phyloP scores from a whole-genome alignment of 73 alveolate genomes.

The Stentor roeselii region DNA sequence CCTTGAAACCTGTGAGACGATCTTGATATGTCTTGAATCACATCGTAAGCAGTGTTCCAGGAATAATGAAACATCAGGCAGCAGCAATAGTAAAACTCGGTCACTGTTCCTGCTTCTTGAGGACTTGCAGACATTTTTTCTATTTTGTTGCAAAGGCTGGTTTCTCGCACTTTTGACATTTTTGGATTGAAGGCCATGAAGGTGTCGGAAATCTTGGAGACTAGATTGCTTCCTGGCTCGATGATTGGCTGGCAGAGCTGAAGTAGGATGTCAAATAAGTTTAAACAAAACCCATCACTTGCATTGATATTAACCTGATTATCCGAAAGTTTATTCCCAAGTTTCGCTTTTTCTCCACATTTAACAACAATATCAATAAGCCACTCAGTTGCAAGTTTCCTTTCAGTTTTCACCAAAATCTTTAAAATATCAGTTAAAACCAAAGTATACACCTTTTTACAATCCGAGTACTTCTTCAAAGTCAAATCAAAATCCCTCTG shows the following conservation, averaged over 20 bases:
- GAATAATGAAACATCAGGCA: conserved; percentile 56
- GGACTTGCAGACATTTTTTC: background rate
- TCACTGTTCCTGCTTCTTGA: conserved; percentile 65
- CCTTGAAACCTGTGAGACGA: conserved; percentile 40
- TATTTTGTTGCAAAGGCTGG: background rate
- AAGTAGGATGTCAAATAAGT: conserved; percentile 11
- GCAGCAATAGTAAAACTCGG: conserved; percentile 63
- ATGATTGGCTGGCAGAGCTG: conserved; percentile 18
- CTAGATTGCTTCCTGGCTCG: background rate
- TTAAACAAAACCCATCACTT: background rate
- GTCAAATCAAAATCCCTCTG: background rate
- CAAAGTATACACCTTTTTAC: background rate
- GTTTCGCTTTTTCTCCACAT: background rate
- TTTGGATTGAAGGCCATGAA: background rate
- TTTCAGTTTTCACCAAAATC: background rate
- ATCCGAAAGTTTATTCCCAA: background rate
- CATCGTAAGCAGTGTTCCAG: conserved; percentile 40
- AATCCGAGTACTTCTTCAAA: background rate
- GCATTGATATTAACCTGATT: background rate
- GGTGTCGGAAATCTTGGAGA: background rate
- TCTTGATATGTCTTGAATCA: conserved; percentile 47
- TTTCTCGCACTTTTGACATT: background rate
- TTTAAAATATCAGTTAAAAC: background rate
- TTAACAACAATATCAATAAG: background rate
- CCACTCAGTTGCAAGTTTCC: background rate